phyloP scores from a whole-genome alignment of 2,329 filamentous ascomycete species.

The Septoria petroselini region DNA sequence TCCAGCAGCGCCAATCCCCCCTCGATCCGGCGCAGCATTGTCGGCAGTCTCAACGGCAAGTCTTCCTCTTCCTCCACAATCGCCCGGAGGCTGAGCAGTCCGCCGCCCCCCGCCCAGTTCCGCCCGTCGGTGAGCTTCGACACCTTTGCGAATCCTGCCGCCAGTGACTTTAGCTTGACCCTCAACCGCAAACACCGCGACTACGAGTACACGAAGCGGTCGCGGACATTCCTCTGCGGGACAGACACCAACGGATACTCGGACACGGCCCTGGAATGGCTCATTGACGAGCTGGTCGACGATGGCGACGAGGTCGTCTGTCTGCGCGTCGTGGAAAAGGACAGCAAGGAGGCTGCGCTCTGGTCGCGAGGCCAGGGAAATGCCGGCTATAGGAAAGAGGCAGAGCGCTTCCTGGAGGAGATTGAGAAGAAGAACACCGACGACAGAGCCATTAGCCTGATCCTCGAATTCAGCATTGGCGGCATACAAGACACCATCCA shows the following conservation, averaged over 20 bases:
- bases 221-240: slow-evolving; percentile 84
- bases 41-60: slow-evolving; percentile 14
- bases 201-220: slow-evolving; percentile 75
- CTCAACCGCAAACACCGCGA: slow-evolving; percentile 82
- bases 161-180: slow-evolving; percentile 71
- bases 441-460: slow-evolving; percentile 78
- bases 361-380: slow-evolving; percentile 48
- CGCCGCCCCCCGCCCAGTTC: slow-evolving; percentile 51
- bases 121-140: slow-evolving; percentile 70
- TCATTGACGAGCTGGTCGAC: slow-evolving; percentile 86
- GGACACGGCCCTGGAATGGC: slow-evolving; percentile 87
- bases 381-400: slow-evolving; percentile 66
- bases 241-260: slow-evolving; percentile 90
- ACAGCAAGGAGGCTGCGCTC: slow-evolving; percentile 60
- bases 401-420: slow-evolving; percentile 67
- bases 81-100: slow-evolving; percentile 33
- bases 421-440: slow-evolving; percentile 78
- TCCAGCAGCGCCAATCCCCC: slow-evolving; percentile 34
- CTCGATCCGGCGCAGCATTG: slow-evolving; percentile 19
- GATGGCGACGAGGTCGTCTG: slow-evolving; percentile 93
- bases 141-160: slow-evolving; percentile 65
- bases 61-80: slow-evolving; percentile 7
- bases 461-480: slow-evolving; percentile 83
- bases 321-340: slow-evolving; percentile 81
- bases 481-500: slow-evolving; percentile 90